Evolutionary conservation across 75 land plant species (phyloP), one percentile per base, ranked within the genome.

Genomic region (Cupressus sempervirens): DNA sequence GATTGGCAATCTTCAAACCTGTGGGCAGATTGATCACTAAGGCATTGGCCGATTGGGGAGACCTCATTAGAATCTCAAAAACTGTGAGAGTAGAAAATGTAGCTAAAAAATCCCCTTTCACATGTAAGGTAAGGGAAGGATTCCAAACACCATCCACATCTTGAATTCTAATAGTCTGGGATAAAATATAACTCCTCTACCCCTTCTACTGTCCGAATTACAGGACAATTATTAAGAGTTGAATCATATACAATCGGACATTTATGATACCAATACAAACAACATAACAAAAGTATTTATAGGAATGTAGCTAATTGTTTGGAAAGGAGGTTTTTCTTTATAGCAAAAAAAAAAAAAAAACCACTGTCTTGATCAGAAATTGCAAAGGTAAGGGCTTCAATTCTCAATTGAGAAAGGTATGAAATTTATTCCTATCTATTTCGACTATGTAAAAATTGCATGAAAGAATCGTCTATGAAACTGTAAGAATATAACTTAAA

Each of bases 311-410:
- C 40, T 38, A 38, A 38, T 38, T 38, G 40, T 38, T 38, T 38
- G 40, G 40, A 38, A 38, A 38, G 40, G 40, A 38, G 40, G 40
- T 2, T 38, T 38, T 38, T 2, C 40, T 38, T 38, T 38, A 38
- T 1, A 38, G 40, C 40, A 38, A 38, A 38, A 38, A 38, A 38
- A 38, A 48, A 9, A 74, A 35, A 1, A 40, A 16, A 74, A 16
- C 76, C 45, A 76, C 80, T 41, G 80, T 23, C 41, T 35, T 77
- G 29, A 77, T 77, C 48, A 77, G 8, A 40, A 77, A 20, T 77
- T 43, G 36, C 10, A 41, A 41, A 34, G 20, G 9, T 40, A 77
- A 77, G 80, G 48, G n/a, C 80, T 26, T 77, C 48, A 41, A 12
- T 20, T 23, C 10, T 23, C 46, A 40, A 34, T 41, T 40, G 7